Conservation (phyloP, 441 rosid genomes). For the Populus hybrid region DNA sequence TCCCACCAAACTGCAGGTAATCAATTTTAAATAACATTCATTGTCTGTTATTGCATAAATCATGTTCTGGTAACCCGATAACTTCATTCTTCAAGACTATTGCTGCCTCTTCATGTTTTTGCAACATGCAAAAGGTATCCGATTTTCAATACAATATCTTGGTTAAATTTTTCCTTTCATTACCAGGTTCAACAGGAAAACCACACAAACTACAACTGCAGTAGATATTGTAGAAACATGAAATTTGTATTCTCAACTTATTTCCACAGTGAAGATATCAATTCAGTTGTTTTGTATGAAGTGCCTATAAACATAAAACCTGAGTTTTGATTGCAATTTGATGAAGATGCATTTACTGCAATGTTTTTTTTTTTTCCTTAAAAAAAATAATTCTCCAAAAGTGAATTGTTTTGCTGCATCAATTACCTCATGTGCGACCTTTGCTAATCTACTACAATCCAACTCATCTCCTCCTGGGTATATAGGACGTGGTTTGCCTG, state of each 20-base stretch:
- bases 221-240: neutral
- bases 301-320: constrained; percentile 2
- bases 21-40: constrained; percentile 3
- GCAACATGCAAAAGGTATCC: neutral
- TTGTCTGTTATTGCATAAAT: neutral
- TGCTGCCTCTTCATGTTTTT: constrained; percentile 1
- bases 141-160: neutral
- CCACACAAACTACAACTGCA: neutral
- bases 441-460: neutral
- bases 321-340: neutral
- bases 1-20: constrained; percentile 63
- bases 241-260: constrained; percentile 8
- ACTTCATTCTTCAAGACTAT: constrained; percentile 1
- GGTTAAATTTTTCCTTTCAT: neutral
- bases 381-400: neutral
- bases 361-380: neutral
- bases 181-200: neutral
- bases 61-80: neutral
- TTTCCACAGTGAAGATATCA: neutral
- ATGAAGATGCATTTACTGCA: neutral
- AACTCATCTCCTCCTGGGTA: constrained; percentile 6
- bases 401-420: neutral
- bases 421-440: neutral
- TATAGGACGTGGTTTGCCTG: constrained; percentile 74
- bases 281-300: neutral